A percentile compares a stretch with the other conserved stretches of the same genome.
phyloP scores from a whole-genome alignment of 345 rosid genomes.

The Luvunga scandens region DNA sequence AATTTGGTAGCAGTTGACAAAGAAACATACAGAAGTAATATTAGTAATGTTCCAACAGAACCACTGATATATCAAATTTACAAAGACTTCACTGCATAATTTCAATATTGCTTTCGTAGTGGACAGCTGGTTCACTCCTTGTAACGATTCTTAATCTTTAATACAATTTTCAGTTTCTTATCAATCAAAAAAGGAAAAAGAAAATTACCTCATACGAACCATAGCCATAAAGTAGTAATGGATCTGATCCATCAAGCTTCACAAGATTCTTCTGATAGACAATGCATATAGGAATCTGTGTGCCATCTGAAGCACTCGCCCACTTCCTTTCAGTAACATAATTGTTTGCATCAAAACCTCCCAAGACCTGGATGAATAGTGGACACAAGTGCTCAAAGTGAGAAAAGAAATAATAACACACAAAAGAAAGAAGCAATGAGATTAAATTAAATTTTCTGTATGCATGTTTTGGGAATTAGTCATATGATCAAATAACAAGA shows the following conservation, averaged over 20 bases:
- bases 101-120: conserved; percentile 3
- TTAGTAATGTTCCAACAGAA: not conserved
- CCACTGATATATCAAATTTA: not conserved
- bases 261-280: conserved; percentile 68
- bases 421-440: not conserved
- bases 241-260: conserved; percentile 86
- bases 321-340: conserved; percentile 85
- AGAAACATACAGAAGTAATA: not conserved
- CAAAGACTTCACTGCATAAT: not conserved
- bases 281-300: conserved; percentile 77
- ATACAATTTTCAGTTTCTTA: too few species aligned
- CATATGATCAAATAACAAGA: not conserved
- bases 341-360: conserved; percentile 81
- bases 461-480: not conserved
- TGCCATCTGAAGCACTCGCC: conserved; percentile 86
- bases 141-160: too few species aligned
- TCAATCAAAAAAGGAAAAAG: too few species aligned
- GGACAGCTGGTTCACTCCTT: too few species aligned
- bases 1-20: not conserved
- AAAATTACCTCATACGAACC: conserved; percentile 89
- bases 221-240: conserved; percentile 77
- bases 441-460: not conserved
- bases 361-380: conserved; percentile 58
- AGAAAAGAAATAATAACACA: not conserved
- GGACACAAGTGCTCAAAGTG: conserved; percentile 7